A percentile compares a stretch with the other conserved stretches of the same genome.
Conservation (phyloP, 768 basidiomycete species). For the Phylloporus scabripes region DNA sequence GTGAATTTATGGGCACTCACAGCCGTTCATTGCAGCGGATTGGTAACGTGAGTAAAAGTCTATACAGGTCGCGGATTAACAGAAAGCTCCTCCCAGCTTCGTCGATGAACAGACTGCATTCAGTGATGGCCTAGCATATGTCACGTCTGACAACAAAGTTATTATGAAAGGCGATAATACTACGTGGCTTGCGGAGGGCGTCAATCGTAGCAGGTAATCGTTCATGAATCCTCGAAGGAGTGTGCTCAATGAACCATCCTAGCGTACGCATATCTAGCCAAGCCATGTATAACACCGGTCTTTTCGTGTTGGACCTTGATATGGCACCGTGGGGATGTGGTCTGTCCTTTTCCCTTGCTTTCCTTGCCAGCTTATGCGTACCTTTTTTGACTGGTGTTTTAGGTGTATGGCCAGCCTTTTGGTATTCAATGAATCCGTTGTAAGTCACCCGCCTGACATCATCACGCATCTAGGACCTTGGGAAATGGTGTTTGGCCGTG, state of each 20-base stretch:
- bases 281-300: constrained; percentile 62
- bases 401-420: constrained; percentile 85
- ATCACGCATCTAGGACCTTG: constrained; percentile 21
- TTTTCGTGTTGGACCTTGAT: constrained; percentile 80
- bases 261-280: constrained; percentile 76
- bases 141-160: constrained; percentile 51
- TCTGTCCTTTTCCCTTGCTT: constrained; percentile 21
- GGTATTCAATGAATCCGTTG: constrained; percentile 36
- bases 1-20: constrained; percentile 11
- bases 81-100: constrained; percentile 42
- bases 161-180: constrained; percentile 77
- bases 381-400: constrained; percentile 2
- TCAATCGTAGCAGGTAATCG: constrained; percentile 54
- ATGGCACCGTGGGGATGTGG: constrained; percentile 90
- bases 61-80: background rate
- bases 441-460: constrained; percentile 1
- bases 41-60: constrained; percentile 52
- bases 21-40: constrained; percentile 43
- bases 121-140: constrained; percentile 48
- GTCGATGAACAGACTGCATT: constrained; percentile 53
- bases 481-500: constrained; percentile 59
- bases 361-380: background rate
- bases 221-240: background rate
- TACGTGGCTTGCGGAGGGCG: constrained; percentile 46
- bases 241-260: background rate